Evolutionary conservation across 257 asterid species (phyloP), one percentile per base, ranked within the genome.

Genomic region (Nyctanthes arbortristis): DNA sequence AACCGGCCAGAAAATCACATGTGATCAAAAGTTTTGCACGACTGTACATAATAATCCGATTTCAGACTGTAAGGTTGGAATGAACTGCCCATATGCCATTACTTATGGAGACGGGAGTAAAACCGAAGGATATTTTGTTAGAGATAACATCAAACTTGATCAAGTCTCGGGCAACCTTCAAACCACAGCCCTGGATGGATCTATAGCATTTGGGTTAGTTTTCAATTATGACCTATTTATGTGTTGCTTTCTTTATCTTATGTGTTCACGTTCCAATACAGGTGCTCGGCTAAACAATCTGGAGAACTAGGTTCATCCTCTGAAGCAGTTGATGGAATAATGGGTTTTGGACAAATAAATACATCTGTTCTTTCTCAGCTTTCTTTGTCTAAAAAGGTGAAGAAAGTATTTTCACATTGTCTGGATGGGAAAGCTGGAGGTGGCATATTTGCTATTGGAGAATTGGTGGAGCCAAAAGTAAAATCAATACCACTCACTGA

Each of bases 271-370:
- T 69, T 79, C 72, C 52, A 79, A 67, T 80, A 76, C 69, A 93
- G 99, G 87, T 94, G 99, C 85, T 89, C 97, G 34, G 77, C 89
- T 65, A 80, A 75, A 71, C 98, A 90, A 88, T 80, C 96, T 75
- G 99, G 97, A 71, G 93, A 85, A 80, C 78, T 92, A 62, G 96
- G 89, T 67, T 84, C 97, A 49, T 87, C 97, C 70, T 73, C 95
- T 55, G 89, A 84, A 81, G 88, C 97, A 58, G 97, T 94, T 79
- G 99, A 91, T 80, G 99, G 99, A 68, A 88, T 94, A 75, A 70
- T 94, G 63, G 99, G 99, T 70, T 89, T 94, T 69, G 99, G 99
- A 77, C 97, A 94, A 85, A 88, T 97, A 66, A 91, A 94, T 79
- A 74, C 97, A 37, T 94, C 99, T 27, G 75, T 94, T 66, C 84